Evolutionary conservation across 108 stramenopile genomes (phyloP).

Genomic region (Cyclostephanos invisitatus): DNA sequence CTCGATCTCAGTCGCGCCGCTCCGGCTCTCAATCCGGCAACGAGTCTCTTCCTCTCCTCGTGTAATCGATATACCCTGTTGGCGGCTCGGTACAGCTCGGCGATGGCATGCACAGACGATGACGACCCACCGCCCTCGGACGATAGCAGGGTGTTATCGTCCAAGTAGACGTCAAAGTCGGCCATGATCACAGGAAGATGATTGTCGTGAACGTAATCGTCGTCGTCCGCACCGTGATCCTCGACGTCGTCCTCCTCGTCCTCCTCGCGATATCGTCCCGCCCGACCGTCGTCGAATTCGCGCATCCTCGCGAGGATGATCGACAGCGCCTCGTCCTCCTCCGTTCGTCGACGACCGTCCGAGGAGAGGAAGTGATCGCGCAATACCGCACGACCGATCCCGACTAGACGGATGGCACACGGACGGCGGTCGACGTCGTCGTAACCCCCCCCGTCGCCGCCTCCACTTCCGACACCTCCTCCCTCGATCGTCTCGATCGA

Average conservation of each 20-base stretch:
- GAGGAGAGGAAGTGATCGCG: constrained; percentile 43
- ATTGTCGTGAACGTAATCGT: constrained; percentile 3
- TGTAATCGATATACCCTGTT: constrained; percentile 54
- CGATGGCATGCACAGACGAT: constrained; percentile 56
- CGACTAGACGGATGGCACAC: constrained; percentile 52
- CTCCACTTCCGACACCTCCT: background rate
- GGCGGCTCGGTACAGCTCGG: constrained; percentile 50
- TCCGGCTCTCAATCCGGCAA: constrained; percentile 47
- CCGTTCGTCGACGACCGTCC: constrained; percentile 8
- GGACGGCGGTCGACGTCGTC: constrained; percentile 10
- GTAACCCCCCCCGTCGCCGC: too few species aligned
- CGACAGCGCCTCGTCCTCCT: constrained; percentile 36
- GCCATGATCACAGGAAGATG: constrained; percentile 58
- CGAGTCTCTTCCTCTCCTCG: constrained; percentile 58
- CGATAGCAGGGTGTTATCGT: constrained; percentile 24
- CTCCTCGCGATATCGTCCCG: too few species aligned
- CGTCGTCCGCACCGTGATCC: constrained; percentile 20
- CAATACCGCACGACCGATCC: constrained; percentile 61
- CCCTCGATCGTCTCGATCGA: constrained; percentile 55
- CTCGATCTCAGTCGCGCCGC: constrained; percentile 43
- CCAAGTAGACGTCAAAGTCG: constrained; percentile 51
- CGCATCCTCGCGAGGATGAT: constrained; percentile 18
- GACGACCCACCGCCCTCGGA: background rate
- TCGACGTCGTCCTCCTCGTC: constrained; percentile 14
- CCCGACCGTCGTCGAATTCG: background rate